Conservation (phyloP, 371 early-diverging fungal genomes). For the Dinochytrium kinnereticum region DNA sequence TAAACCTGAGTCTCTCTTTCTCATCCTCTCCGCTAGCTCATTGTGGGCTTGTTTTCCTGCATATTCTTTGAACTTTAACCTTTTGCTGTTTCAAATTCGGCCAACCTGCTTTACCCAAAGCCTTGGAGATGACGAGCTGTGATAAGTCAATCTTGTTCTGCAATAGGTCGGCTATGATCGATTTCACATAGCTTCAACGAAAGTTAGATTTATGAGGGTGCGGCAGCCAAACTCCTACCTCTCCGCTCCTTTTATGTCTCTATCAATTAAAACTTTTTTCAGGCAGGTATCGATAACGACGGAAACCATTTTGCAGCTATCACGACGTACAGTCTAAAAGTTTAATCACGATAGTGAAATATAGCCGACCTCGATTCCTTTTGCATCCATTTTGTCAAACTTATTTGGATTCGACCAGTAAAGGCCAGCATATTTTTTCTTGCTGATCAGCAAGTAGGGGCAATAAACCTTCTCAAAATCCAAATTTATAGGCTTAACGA, state of each 20-base stretch:
- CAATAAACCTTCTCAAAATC: constrained; percentile 93
- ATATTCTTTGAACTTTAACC: constrained; percentile 76
- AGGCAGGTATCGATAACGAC: constrained; percentile 95
- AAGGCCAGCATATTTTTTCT: constrained; percentile 99
- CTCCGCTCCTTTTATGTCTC: constrained; percentile 90
- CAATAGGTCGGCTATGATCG: constrained; percentile 90
- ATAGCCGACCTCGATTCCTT: constrained; percentile 93
- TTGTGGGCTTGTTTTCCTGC: constrained; percentile 97
- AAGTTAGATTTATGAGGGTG: neutral
- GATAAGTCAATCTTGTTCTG: constrained; percentile 98
- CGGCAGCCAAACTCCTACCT: constrained; percentile 57
- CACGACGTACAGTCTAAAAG: constrained; percentile 95
- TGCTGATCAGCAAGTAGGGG: constrained; percentile 88
- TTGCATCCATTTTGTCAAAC: constrained; percentile 97
- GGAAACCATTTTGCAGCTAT: constrained; percentile 96
- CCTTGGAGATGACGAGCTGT: constrained; percentile 98
- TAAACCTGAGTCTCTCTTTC: constrained; percentile 90
- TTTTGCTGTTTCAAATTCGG: neutral
- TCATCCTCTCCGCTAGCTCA: constrained; percentile 97
- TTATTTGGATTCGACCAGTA: constrained; percentile 92
- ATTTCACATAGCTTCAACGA: constrained; percentile 78
- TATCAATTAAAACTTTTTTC: constrained; percentile 89
- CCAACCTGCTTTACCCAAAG: constrained; percentile 86
- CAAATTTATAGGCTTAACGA: constrained; percentile 95
- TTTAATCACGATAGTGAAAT: constrained; percentile 9